Conservation (phyloP, 352 stramenopile species). For the Peronosclerospora sorghi region DNA sequence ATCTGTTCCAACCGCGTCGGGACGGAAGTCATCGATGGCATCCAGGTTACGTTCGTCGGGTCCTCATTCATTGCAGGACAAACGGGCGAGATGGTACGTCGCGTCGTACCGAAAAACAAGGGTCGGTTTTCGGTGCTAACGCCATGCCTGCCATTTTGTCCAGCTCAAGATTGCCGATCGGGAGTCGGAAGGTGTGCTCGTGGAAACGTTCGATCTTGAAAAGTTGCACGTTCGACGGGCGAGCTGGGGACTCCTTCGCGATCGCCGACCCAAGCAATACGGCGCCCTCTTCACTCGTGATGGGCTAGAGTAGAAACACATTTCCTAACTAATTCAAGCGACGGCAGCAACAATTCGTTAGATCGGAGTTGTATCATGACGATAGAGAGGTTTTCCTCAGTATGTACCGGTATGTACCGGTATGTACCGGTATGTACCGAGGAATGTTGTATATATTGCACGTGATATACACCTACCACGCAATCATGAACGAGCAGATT, state of each 20-base stretch:
- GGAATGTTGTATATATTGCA: too few relatives aligned
- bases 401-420: too few relatives aligned
- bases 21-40: slow-evolving; percentile 62
- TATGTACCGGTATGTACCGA: too few relatives aligned
- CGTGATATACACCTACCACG: too few relatives aligned
- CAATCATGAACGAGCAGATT: too few relatives aligned
- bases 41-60: slow-evolving; percentile 86
- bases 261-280: slow-evolving; percentile 83
- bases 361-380: too few relatives aligned
- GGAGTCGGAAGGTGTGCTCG: slow-evolving; percentile 78
- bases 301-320: slow-evolving; percentile 34
- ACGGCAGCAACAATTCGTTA: too few relatives aligned
- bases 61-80: slow-evolving; percentile 89
- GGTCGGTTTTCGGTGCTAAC: not conserved
- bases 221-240: slow-evolving; percentile 80
- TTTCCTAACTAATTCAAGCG: too few relatives aligned
- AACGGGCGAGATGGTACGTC: slow-evolving; percentile 78
- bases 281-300: slow-evolving; percentile 70
- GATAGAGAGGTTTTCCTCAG: too few relatives aligned
- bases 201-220: slow-evolving; percentile 78
- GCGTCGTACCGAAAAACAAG: not conserved
- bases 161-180: slow-evolving; percentile 82
- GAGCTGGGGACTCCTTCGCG: slow-evolving; percentile 79
- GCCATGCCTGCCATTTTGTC: not conserved
- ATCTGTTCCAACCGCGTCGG: slow-evolving; percentile 87